Evolutionary conservation across 1,284 basidiomycete species (phyloP).

Genomic region (Mycena citricolor): DNA sequence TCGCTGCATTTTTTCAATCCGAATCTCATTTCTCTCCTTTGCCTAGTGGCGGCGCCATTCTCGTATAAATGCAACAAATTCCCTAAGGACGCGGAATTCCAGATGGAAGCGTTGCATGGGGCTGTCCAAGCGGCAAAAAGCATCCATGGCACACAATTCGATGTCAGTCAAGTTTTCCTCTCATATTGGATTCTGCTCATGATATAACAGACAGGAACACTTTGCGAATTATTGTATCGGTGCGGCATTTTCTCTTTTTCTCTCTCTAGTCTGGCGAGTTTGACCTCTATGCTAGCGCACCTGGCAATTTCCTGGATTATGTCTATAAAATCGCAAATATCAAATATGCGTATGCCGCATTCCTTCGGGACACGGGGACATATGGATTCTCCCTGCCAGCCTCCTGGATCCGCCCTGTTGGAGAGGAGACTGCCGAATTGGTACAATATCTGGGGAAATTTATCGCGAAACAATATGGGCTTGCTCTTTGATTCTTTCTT

Average conservation of each 20-base stretch:
- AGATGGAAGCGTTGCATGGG: constrained; percentile 75
- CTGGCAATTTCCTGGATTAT: constrained; percentile 78
- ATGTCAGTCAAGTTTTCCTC: constrained; percentile 31
- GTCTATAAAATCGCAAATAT: constrained; percentile 65
- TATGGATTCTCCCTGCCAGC: constrained; percentile 81
- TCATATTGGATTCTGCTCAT: not conserved
- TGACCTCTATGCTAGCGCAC: constrained; percentile 40
- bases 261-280: not conserved
- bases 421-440: constrained; percentile 71
- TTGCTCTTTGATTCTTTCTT: too few species aligned
- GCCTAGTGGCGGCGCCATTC: constrained; percentile 66
- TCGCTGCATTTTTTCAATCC: constrained; percentile 1
- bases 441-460: constrained; percentile 69
- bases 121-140: constrained; percentile 62
- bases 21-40: not conserved
- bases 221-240: constrained; percentile 70
- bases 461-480: constrained; percentile 40
- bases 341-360: constrained; percentile 76
- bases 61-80: constrained; percentile 70
- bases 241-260: constrained; percentile 30
- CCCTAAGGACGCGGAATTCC: constrained; percentile 79
- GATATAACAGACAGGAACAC: constrained; percentile 51
- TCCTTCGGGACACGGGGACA: constrained; percentile 81
- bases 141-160: constrained; percentile 55
- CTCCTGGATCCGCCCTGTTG: constrained; percentile 73